Conservation (phyloP, 2,329 filamentous ascomycete genomes). For the Endothia cerciana region DNA sequence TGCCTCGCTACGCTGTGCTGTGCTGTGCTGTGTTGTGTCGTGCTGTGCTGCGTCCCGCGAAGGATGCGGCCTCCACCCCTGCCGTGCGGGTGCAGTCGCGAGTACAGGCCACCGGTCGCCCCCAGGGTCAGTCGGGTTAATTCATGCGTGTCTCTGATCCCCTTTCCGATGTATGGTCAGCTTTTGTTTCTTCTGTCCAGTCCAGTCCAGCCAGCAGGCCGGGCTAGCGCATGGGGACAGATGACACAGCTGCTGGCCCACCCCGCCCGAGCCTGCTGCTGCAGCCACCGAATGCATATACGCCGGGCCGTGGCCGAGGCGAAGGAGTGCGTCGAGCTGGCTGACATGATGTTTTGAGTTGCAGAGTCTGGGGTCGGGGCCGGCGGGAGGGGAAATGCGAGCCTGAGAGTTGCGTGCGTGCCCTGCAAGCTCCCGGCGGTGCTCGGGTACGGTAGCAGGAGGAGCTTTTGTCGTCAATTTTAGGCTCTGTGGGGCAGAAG, state of each 20-base stretch:
- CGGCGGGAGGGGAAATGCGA: no score
- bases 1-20: not conserved
- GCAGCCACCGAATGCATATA: not conserved
- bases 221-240: not conserved
- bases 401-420: not conserved
- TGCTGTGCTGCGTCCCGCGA: not conserved
- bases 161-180: constrained; percentile 12
- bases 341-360: not conserved
- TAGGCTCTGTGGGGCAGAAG: constrained; percentile 11
- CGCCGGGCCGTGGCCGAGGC: not conserved
- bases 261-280: no score
- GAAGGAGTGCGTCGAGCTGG: no score
- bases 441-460: constrained; percentile 25
- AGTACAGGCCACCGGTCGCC: not conserved
- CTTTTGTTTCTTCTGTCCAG: constrained; percentile 7
- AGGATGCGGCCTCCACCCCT: not conserved
- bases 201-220: not conserved
- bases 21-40: not conserved
- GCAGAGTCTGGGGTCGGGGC: not conserved
- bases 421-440: not conserved
- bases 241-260: not conserved
- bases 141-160: constrained; percentile 3
- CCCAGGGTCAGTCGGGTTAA: constrained; percentile 10
- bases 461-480: constrained; percentile 22
- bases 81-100: constrained; percentile 12